Conservation (phyloP, 139 green algal species). For the Picochlorum sp. region DNA sequence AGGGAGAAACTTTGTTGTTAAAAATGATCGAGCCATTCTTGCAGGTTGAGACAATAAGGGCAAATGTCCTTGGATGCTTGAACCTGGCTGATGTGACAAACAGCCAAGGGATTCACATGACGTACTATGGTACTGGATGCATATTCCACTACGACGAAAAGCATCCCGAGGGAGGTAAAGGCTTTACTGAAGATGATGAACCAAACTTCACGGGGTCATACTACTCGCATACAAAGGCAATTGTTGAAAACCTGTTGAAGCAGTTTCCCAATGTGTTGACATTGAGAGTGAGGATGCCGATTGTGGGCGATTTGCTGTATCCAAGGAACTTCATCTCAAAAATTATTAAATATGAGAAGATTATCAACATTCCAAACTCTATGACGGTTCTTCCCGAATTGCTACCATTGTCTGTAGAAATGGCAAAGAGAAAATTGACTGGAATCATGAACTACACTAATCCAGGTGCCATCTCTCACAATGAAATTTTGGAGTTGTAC, state of each 20-base stretch:
- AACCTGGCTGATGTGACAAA: slow-evolving; percentile 78
- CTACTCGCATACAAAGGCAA: slow-evolving; percentile 93
- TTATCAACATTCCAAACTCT: slow-evolving; percentile 89
- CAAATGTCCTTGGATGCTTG: slow-evolving; percentile 90
- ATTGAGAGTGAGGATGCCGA: slow-evolving; percentile 94
- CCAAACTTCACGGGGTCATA: slow-evolving; percentile 96
- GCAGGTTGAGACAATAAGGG: slow-evolving; percentile 83
- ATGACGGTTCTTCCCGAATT: slow-evolving; percentile 98
- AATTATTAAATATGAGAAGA: slow-evolving; percentile 82
- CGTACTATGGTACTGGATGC: slow-evolving; percentile 91
- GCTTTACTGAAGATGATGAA: slow-evolving; percentile 88
- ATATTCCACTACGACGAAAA: slow-evolving; percentile 98
- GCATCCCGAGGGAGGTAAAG: slow-evolving; percentile 56
- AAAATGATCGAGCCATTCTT: not conserved
- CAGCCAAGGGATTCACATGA: slow-evolving; percentile 73
- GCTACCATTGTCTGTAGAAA: slow-evolving; percentile 81
- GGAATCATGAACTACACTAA: slow-evolving; percentile 99
- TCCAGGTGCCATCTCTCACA: slow-evolving; percentile 89
- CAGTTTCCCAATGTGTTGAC: slow-evolving; percentile 87
- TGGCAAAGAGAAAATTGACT: slow-evolving; percentile 77
- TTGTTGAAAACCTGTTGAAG: slow-evolving; percentile 79
- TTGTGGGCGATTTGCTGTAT: slow-evolving; percentile 79
- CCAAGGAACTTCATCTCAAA: slow-evolving; percentile 98
- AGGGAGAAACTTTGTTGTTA: not conserved
- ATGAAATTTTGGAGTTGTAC: slow-evolving; percentile 94